phyloP scores from a whole-genome alignment of 2,329 filamentous ascomycete genomes.

The Calonectria multiphialidica region DNA sequence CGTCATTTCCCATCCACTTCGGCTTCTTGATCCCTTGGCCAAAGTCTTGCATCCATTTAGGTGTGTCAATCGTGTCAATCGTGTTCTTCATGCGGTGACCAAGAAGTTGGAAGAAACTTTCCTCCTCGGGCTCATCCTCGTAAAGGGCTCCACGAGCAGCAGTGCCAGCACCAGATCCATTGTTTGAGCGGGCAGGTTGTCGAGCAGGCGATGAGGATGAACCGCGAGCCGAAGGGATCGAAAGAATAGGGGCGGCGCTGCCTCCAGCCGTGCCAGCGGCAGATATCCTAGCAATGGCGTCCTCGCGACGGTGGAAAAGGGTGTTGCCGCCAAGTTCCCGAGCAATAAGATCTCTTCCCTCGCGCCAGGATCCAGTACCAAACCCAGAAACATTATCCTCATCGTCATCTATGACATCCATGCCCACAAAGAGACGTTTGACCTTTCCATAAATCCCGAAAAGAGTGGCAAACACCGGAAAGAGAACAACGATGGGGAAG shows the following conservation, averaged over 20 bases:
- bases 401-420: constrained; percentile 80
- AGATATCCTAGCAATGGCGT: constrained; percentile 52
- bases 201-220: constrained; percentile 51
- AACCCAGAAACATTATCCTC: constrained; percentile 73
- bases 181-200: constrained; percentile 55
- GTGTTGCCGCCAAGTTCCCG: constrained; percentile 80
- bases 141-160: constrained; percentile 45
- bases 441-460: constrained; percentile 92
- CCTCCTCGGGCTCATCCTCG: constrained; percentile 74
- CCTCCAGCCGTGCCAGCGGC: constrained; percentile 43
- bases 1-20: constrained; percentile 81
- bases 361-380: constrained; percentile 88
- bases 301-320: constrained; percentile 62
- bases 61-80: constrained; percentile 83
- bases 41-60: constrained; percentile 84
- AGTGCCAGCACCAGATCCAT: constrained; percentile 44
- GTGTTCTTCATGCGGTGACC: constrained; percentile 92
- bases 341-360: constrained; percentile 91
- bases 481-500: constrained; percentile 88
- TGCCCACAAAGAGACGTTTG: constrained; percentile 82
- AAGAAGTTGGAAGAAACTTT: constrained; percentile 86
- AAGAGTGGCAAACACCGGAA: constrained; percentile 86
- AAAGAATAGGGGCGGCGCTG: constrained; percentile 60
- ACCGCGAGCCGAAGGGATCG: constrained; percentile 57
- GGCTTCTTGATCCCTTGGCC: constrained; percentile 79